These are phyloP conservation scores for Priceomyces medius DNA, from an alignment of 805 yeast species.

Conservation along the genomic window DNA sequence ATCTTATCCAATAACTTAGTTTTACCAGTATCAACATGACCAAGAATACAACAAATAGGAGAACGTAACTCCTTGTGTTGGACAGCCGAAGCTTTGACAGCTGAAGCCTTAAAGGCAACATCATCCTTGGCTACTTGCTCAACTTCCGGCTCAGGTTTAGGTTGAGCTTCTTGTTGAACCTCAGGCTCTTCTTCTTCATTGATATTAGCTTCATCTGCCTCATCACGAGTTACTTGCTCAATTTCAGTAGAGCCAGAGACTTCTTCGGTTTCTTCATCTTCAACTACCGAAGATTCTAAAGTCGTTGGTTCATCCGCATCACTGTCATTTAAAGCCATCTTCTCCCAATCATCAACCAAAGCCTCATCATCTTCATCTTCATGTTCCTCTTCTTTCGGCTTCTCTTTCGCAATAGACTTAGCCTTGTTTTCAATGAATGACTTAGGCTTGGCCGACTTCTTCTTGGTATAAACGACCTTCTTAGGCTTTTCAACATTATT, in stretches of 20 bases:
- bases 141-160: conserved; percentile 27
- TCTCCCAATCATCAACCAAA: conserved; percentile 85
- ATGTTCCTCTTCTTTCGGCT: conserved; percentile 24
- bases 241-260: conserved; percentile 26
- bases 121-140: conserved; percentile 37
- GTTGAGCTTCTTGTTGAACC: conserved; percentile 20
- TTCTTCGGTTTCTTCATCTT: conserved; percentile 26
- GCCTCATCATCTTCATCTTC: conserved; percentile 39
- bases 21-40: conserved; percentile 99
- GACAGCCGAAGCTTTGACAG: conserved; percentile 19
- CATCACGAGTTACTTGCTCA: conserved; percentile 16
- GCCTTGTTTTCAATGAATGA: conserved; percentile 31
- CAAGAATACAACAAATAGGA: conserved; percentile 97
- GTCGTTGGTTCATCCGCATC: conserved; percentile 58
- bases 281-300: conserved; percentile 44
- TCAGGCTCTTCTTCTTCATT: conserved; percentile 28
- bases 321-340: conserved; percentile 50
- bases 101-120: conserved; percentile 1
- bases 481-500: conserved; percentile 49
- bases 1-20: conserved; percentile 94
- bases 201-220: conserved; percentile 22
- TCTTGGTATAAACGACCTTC: conserved; percentile 69
- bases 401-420: conserved; percentile 15
- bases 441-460: conserved; percentile 56
- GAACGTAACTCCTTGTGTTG: conserved; percentile 73